Percentiles rank a stretch among this genome's conserved stretches.
phyloP scores from a whole-genome alignment of 495 filamentous ascomycete genomes.

The Lasiosphaeria hispida region DNA sequence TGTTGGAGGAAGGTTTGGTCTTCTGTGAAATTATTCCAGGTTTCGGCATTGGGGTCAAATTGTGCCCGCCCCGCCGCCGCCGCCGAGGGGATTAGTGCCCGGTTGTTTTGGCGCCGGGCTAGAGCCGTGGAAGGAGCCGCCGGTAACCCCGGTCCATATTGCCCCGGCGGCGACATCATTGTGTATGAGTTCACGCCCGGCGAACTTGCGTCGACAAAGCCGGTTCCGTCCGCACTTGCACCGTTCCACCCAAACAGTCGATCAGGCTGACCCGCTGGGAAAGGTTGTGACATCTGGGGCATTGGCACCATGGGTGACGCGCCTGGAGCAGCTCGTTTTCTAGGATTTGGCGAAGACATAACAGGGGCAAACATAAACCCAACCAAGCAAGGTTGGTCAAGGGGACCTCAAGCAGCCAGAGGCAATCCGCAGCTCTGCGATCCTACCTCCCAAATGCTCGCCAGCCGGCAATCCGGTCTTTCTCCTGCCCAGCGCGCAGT shows the following conservation, averaged over 20 bases:
- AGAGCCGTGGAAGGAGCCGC: conserved; percentile 59
- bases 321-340: conserved; percentile 76
- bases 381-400: conserved; percentile 5
- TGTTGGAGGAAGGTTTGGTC: conserved; percentile 37
- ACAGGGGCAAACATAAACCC: conserved; percentile 33
- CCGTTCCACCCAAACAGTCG: conserved; percentile 43
- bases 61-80: conserved; percentile 31
- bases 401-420: conserved; percentile 6
- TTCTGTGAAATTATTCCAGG: conserved; percentile 51
- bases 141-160: conserved; percentile 35
- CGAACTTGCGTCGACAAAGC: conserved; percentile 34
- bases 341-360: conserved; percentile 53
- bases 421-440: not conserved
- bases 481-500: no score
- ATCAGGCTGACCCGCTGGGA: conserved; percentile 38
- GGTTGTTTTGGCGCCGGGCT: conserved; percentile 61
- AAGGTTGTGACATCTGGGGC: conserved; percentile 45
- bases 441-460: not conserved
- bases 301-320: conserved; percentile 56
- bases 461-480: not conserved
- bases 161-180: conserved; percentile 47
- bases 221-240: conserved; percentile 23
- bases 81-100: conserved; percentile 54
- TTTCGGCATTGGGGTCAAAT: conserved; percentile 44
- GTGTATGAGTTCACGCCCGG: conserved; percentile 37